These are phyloP conservation scores for Kluyveromyces sp. DNA, from an alignment of 1,139 yeast genomes.

Conservation along the genomic window DNA sequence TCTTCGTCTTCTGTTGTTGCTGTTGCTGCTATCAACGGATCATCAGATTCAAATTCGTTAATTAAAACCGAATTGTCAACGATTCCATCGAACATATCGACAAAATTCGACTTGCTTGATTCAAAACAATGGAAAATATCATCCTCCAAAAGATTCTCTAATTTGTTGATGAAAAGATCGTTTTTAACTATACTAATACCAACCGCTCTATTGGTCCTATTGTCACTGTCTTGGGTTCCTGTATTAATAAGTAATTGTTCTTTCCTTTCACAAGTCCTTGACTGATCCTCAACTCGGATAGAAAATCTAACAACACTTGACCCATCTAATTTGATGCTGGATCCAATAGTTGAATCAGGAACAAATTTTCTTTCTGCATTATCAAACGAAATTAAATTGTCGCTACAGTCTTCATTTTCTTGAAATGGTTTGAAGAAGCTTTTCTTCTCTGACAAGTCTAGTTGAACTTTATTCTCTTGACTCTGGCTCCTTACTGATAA, in stretches of 20 bases:
- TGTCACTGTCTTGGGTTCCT: not conserved
- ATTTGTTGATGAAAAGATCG: not conserved
- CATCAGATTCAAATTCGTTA: not conserved
- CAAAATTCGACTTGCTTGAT: not conserved
- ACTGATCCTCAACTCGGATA: not conserved
- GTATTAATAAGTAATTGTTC: not conserved
- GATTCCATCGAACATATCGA: not conserved
- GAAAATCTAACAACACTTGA: conserved; percentile 1
- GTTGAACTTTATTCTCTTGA: not conserved
- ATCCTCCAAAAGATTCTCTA: not conserved
- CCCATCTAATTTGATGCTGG: conserved; percentile 3
- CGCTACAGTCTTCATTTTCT: not conserved
- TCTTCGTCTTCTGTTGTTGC: not conserved
- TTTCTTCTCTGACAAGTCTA: not conserved
- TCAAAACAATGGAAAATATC: not conserved
- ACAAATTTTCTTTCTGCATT: not conserved
- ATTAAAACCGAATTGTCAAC: not conserved
- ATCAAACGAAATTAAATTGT: not conserved
- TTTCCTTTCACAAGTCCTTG: not conserved
- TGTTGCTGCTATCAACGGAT: not conserved
- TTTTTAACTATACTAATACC: not conserved
- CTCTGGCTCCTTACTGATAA: not conserved
- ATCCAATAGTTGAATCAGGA: conserved; percentile 4
- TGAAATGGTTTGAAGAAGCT: conserved; percentile 1
- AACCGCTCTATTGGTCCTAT: not conserved